These are phyloP conservation scores for Fusarium dimerum DNA, from an alignment of 2,329 filamentous ascomycete species.

Conservation along the genomic window DNA sequence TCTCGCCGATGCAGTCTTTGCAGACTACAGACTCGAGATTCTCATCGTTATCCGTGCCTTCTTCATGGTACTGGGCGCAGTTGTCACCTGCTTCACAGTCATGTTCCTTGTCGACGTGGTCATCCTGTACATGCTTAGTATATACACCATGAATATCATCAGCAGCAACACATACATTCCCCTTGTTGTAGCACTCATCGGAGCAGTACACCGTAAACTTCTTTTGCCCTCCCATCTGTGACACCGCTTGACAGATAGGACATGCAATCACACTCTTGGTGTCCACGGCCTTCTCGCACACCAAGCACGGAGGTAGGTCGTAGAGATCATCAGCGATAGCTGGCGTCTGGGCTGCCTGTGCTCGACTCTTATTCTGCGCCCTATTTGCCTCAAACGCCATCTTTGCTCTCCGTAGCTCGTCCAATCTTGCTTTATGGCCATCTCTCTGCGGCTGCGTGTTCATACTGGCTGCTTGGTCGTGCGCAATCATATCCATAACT, in stretches of 20 bases:
- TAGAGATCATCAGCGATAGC: constrained; percentile 36
- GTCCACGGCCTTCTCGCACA: constrained; percentile 39
- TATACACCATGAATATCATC: not conserved
- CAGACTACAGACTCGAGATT: constrained; percentile 39
- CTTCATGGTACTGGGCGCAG: constrained; percentile 42
- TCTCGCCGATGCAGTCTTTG: constrained; percentile 42
- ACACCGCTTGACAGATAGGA: constrained; percentile 46
- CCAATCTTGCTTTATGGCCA: constrained; percentile 40
- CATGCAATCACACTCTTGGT: constrained; percentile 43
- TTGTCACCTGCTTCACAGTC: constrained; percentile 42
- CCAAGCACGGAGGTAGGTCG: constrained; percentile 41
- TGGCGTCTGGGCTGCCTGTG: constrained; percentile 30
- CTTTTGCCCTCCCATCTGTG: constrained; percentile 37
- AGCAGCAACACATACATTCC: constrained; percentile 39
- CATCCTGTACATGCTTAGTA: constrained; percentile 36
- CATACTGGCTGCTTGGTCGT: constrained; percentile 33
- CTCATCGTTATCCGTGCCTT: constrained; percentile 43
- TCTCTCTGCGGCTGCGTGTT: constrained; percentile 39
- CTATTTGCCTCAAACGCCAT: constrained; percentile 50
- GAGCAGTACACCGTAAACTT: constrained; percentile 48
- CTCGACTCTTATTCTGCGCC: constrained; percentile 39
- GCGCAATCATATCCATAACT: constrained; percentile 36
- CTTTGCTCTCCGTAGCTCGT: constrained; percentile 50
- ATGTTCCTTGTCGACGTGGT: constrained; percentile 42
- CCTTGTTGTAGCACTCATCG: constrained; percentile 41